These are phyloP conservation scores for Mychonastes homosphaera DNA, from an alignment of 139 green algal species.

Conservation along the genomic window DNA sequence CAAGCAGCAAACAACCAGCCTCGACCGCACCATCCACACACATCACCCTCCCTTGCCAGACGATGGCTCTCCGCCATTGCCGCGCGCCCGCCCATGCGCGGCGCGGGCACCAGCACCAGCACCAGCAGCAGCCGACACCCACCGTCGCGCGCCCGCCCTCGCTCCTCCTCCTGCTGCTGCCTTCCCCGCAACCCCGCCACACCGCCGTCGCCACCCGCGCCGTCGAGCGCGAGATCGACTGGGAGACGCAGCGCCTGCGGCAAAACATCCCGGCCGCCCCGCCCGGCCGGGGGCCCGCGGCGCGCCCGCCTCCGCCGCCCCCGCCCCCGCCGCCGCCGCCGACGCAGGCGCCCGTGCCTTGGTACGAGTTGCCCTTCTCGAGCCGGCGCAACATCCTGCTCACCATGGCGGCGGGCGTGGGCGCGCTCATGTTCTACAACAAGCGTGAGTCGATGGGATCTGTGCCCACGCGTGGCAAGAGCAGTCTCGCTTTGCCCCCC, in stretches of 20 bases:
- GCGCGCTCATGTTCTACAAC: constrained; percentile 32
- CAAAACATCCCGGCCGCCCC: not conserved
- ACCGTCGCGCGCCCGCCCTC: too few relatives aligned
- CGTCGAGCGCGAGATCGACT: constrained; percentile 36
- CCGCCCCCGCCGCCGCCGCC: constrained; percentile 17
- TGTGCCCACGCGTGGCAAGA: too few relatives aligned
- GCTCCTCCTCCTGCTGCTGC: not conserved
- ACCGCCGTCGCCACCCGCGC: constrained; percentile 7
- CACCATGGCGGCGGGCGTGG: constrained; percentile 27
- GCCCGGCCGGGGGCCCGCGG: not conserved
- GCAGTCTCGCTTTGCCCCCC: too few relatives aligned
- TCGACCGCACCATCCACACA: too few relatives aligned
- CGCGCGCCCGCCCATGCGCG: too few relatives aligned
- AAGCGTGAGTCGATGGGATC: constrained; percentile 39
- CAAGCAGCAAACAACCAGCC: too few relatives aligned
- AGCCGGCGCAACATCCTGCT: constrained; percentile 33
- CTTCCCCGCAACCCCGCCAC: not conserved
- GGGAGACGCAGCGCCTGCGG: too few relatives aligned
- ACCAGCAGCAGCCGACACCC: not conserved
- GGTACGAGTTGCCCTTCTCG: constrained; percentile 21
- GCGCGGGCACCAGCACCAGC: too few relatives aligned
- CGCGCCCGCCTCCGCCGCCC: constrained; percentile 13
- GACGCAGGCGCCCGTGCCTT: not conserved
- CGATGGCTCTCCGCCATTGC: too few relatives aligned
- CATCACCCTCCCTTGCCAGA: too few relatives aligned